Base-by-base conservation (phyloP, 2,329 filamentous ascomycete genomes). In the Cercospora citrullina region DNA sequence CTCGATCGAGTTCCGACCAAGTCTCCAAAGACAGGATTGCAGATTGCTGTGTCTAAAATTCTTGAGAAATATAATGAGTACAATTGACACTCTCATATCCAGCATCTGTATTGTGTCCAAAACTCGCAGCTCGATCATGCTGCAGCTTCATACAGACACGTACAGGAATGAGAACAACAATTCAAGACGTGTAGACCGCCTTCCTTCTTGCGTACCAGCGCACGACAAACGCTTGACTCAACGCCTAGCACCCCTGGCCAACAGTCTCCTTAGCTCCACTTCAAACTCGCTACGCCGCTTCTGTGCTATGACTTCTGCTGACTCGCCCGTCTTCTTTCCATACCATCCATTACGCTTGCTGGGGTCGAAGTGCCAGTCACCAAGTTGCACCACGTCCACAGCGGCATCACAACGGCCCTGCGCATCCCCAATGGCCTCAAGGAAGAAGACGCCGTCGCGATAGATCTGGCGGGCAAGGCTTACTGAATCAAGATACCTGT, bases 341-440 rank as follows among this genome's bases (percentile, higher is more conserved):
- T 57, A 60, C 5, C 45, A 30, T 6, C 33, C 33, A 9, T 39
- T 23, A 1, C 55, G 58, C 9, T 64, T 57, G 31, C 31, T 33
- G 58, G 65, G 64, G 36, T 72, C 60, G 33, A 72, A 72, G 55
- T 71, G 69, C 61, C 68, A 68, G 7, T 60, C 64, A 10, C 58
- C 62, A 9, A 77, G 45, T 51, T 72, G 39, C 12, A 77, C 23
- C 5, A 78, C 63, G 39, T 75, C 69, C 3, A 77, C 63, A 8
- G 70, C 75, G 3, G 75, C 75, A 18, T 74, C 73, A 28, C 48
- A 18, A 4, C 45, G 16, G 4, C 73, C 75, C 18, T 76, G 72
- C 9, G 71, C 72, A n/a, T 63, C 45, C 4, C 70, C 74, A 28
- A 70, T 72, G 2, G 70, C 71, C 30, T 77, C 72, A 4, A 78